Percentiles rank a stretch among this genome's conserved stretches.
Conservation (phyloP, 139 green algal genomes). For the Chlorella sp. region DNA sequence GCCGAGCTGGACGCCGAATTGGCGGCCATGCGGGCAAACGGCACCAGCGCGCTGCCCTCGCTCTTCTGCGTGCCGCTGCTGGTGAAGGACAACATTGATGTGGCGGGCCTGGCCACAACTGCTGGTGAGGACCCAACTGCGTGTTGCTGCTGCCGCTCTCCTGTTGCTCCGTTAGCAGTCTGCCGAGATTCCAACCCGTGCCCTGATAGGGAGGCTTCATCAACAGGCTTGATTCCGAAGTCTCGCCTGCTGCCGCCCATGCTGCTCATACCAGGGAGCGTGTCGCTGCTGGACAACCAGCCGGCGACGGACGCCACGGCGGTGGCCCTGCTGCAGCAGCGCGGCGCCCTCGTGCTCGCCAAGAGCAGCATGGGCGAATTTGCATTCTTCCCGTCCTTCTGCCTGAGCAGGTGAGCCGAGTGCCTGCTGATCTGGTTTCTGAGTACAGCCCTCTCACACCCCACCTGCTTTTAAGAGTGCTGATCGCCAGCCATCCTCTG, state of each 20-base stretch:
- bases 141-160: too few relatives aligned
- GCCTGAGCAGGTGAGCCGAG: slow-evolving; percentile 32
- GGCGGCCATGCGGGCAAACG: not conserved
- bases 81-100: slow-evolving; percentile 49
- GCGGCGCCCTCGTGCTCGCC: slow-evolving; percentile 65
- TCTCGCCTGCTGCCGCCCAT: too few relatives aligned
- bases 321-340: slow-evolving; percentile 38
- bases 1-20: not conserved
- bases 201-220: too few relatives aligned
- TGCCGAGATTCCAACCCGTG: too few relatives aligned
- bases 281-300: slow-evolving; percentile 5
- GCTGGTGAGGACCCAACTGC: not conserved
- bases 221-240: too few relatives aligned
- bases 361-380: slow-evolving; percentile 82
- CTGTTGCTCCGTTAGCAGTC: too few relatives aligned
- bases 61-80: slow-evolving; percentile 38
- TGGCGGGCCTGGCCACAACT: slow-evolving; percentile 23
- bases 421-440: slow-evolving; percentile 12
- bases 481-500: too few relatives aligned
- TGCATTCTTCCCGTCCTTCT: slow-evolving; percentile 66
- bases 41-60: not conserved
- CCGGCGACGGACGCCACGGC: not conserved
- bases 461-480: too few relatives aligned
- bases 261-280: too few relatives aligned
- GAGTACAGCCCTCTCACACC: too few relatives aligned